These are phyloP conservation scores for Heliamphora exappendiculata DNA, from an alignment of 148 eudicot species.

Conservation along the genomic window DNA sequence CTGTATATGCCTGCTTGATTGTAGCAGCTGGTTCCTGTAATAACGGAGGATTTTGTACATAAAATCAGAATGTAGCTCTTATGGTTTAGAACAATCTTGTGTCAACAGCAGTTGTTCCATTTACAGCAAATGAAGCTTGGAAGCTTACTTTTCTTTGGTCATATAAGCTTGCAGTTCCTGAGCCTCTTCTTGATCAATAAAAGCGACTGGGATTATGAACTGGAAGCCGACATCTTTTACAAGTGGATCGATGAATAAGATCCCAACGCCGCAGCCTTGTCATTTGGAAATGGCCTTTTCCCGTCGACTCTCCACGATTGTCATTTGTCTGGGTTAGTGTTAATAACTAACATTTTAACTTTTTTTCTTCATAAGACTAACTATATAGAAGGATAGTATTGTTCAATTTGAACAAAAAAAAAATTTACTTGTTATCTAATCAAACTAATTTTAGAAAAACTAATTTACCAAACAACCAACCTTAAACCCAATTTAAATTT, in stretches of 20 bases:
- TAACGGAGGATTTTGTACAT: not conserved
- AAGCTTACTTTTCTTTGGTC: slow-evolving; percentile 27
- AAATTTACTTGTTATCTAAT: too few relatives aligned
- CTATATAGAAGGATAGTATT: too few relatives aligned
- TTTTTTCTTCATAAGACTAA: too few relatives aligned
- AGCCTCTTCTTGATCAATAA: slow-evolving; percentile 26
- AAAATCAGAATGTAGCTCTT: not conserved
- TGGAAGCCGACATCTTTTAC: slow-evolving; percentile 15
- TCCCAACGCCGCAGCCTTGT: slow-evolving; percentile 30
- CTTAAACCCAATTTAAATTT: too few relatives aligned
- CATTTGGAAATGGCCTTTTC: slow-evolving; percentile 17
- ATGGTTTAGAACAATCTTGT: not conserved
- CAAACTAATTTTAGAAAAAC: too few relatives aligned
- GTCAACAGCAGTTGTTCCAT: not conserved
- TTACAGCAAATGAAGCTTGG: not conserved
- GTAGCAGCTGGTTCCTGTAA: slow-evolving; percentile 33
- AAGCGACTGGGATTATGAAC: slow-evolving; percentile 13
- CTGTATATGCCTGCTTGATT: slow-evolving; percentile 22
- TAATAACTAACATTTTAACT: too few relatives aligned
- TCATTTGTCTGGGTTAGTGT: too few relatives aligned
- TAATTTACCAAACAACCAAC: too few relatives aligned
- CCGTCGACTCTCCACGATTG: slow-evolving; percentile 1
- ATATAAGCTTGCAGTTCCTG: slow-evolving; percentile 27
- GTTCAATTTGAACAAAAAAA: too few relatives aligned
- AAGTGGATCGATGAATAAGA: slow-evolving; percentile 30